These are phyloP conservation scores for Fistulinella cinereoalba DNA, from an alignment of 1,284 basidiomycete genomes.

Conservation along the genomic window DNA sequence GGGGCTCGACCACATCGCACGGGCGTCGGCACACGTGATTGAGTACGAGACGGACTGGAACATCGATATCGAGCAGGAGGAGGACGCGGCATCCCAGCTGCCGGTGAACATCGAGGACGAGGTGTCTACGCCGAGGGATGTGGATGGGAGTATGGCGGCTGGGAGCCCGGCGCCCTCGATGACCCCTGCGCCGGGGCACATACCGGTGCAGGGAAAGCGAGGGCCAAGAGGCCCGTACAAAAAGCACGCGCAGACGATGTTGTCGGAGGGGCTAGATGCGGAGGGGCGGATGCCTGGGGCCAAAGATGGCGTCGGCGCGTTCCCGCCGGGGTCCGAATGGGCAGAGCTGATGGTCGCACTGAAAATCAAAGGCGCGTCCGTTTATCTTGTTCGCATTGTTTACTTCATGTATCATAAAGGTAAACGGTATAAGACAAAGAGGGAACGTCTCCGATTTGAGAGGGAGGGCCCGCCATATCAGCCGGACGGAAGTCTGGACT, in stretches of 20 bases:
- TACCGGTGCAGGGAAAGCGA: conserved; percentile 23
- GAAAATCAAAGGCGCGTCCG: conserved; percentile 61
- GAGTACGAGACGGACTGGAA: conserved; percentile 82
- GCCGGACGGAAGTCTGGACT: conserved; percentile 72
- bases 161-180: conserved; percentile 22
- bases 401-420: conserved; percentile 39
- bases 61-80: conserved; percentile 72
- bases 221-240: conserved; percentile 51
- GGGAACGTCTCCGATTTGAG: conserved; percentile 69
- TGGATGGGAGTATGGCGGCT: conserved; percentile 23
- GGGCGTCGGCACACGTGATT: conserved; percentile 66
- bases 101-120: conserved; percentile 35
- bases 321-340: conserved; percentile 66
- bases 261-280: conserved; percentile 58
- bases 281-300: conserved; percentile 71
- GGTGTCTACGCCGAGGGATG: conserved; percentile 25
- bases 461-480: conserved; percentile 65
- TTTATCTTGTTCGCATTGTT: not conserved
- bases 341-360: conserved; percentile 65
- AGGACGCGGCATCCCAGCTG: conserved; percentile 41
- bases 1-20: conserved; percentile 69
- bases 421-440: conserved; percentile 74
- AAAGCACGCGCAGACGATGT: conserved; percentile 33
- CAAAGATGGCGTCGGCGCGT: conserved; percentile 68
- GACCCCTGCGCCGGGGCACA: conserved; percentile 37